Evolutionary conservation across 768 basidiomycete species (phyloP), one percentile per base, ranked within the genome.

Genomic region (Fomitopsis pulvina): DNA sequence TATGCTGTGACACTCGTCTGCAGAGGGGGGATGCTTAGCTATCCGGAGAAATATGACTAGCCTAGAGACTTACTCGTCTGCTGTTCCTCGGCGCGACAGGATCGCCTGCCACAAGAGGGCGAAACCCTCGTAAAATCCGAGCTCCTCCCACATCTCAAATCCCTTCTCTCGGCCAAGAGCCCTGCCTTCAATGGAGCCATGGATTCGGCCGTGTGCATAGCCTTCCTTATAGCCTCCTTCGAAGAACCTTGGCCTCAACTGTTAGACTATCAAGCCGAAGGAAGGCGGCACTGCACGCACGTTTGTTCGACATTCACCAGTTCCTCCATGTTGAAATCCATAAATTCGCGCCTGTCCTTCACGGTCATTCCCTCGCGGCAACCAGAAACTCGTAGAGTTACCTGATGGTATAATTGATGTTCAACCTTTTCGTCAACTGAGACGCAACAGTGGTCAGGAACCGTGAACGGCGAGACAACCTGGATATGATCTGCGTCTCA

Each of bases 71-170:
- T 58, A 82, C 81, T 79, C 74, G 59, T 82, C 74, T 42, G 60
- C 63, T 12, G 64, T 63, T 3, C 64, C 67, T 48, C 74, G 71
- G 46, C 66, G 67, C 20, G 66, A 58, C 37, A 71, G 70, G 47
- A 88, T 67, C 1, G 71, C 71, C 52, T 70, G 65, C 89, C 90
- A 96, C 48, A 82, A 77, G 48, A 60, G 53, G 2, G 91, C 91
- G 57, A 87, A 86, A 4, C 93, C 95, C 58, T 94, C 79, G 63
- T 94, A 94, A 59, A 85, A 97, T 1, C 90, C 93, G 11, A 99
- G 77, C 65, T 99, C 95, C 65, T 97, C 94, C 92, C 93, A 97
- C 68, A 96, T 83, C 67, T 95, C 93, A 65, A 84, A 97, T 0
- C 88, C 90, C 58, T 95, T 93, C 58, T 92, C 86, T 48, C 83